Evolutionary conservation across 768 basidiomycete species (phyloP), one percentile per base, ranked within the genome.

Genomic region (Nidularia sp.): DNA sequence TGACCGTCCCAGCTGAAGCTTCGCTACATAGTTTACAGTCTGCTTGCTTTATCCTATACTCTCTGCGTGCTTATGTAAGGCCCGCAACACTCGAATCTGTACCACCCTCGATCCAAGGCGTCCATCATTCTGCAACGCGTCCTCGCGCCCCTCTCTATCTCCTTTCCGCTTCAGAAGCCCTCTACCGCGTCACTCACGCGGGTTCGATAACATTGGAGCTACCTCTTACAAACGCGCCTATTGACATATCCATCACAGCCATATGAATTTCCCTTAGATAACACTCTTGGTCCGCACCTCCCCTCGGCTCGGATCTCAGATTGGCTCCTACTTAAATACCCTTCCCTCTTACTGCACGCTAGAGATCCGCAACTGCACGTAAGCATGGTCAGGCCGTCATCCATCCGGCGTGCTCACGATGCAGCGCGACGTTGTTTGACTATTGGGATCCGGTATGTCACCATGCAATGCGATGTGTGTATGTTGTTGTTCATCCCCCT

Each of bases 371-470:
- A 29, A 29, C 2, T 29, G 25, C 25, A 29, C 25, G 25, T 29
- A 29, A 43, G 8, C 41, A 50, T 36, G 18, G 25, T 43, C 18
- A 29, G 13, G 25, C 39, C 31, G 10, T 47, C 36, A 5, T 47
- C 22, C 39, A 36, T 41, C 25, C 51, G 48, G 45, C 45, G 46
- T 52, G 33, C 51, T 51, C 10, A 48, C 52, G 53, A 43, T 48
- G 22, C 44, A 34, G 25, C 53, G 10, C 57, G 50, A 50, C 53
- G 47, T 22, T 52, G 50, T n/a, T 15, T 71, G 44, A 66, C 65
- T 1, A 55, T 73, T 9, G 71, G 67, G n/a, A 64, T 73, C 25
- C 68, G 71, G 62, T 63, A 48, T 45, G 60, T 48, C 36, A 22
- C 36, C 5, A 25, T 32, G 36, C 32, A 13, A 25, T 29, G 12